phyloP scores from a whole-genome alignment of 306 rosid genomes.

The Acmispon strigosus region DNA sequence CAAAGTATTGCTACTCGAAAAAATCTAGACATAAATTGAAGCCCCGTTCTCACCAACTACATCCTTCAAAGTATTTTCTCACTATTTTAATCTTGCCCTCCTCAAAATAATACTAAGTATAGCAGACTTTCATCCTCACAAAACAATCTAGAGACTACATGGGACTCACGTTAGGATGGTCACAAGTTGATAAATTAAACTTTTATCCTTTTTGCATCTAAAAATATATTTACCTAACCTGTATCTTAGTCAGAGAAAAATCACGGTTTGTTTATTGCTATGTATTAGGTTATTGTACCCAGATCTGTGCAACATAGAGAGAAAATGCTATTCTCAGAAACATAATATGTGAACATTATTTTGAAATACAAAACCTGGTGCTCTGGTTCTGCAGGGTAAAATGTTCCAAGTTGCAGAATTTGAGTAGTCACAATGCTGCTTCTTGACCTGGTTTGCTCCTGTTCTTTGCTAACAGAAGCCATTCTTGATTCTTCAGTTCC shows the following conservation, averaged over 20 bases:
- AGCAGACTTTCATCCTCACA: neutral
- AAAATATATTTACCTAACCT: neutral
- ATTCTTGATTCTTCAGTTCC: conserved; percentile 79
- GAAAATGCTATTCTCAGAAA: neutral
- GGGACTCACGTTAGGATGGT: neutral
- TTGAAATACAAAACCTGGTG: conserved; percentile 62
- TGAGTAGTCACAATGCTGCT: conserved; percentile 76
- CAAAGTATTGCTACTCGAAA: neutral
- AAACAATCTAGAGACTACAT: neutral
- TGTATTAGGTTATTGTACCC: neutral
- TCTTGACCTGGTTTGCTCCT: conserved; percentile 75
- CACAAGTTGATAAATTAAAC: neutral
- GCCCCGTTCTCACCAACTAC: neutral
- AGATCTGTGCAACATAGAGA: neutral
- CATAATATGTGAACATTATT: conserved; percentile 1
- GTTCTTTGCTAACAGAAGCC: conserved; percentile 76
- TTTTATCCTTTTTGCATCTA: neutral
- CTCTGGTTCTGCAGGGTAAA: conserved; percentile 81
- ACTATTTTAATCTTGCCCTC: neutral
- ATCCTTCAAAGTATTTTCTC: neutral
- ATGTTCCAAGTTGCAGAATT: conserved; percentile 60
- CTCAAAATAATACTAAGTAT: neutral
- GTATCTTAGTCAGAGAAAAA: neutral
- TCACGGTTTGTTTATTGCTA: neutral
- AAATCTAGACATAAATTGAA: neutral